phyloP scores from a whole-genome alignment of 1,139 yeast genomes.

The Suhomyces maxii region DNA sequence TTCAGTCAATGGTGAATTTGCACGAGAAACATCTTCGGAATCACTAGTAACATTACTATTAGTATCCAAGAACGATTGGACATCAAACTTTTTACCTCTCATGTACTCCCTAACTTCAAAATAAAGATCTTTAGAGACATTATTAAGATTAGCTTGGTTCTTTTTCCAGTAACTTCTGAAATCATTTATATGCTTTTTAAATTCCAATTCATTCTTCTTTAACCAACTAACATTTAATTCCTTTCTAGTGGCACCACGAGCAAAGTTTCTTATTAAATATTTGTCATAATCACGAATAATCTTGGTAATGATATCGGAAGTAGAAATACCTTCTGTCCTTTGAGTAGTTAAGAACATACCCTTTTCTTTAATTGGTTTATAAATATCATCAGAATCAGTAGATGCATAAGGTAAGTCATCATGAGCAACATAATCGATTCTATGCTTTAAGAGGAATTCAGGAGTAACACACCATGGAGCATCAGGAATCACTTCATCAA shows the following conservation, averaged over 20 bases:
- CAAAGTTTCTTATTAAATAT: conserved; percentile 93
- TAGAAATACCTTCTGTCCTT: conserved; percentile 93
- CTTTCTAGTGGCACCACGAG: conserved; percentile 95
- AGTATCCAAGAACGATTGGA: conserved; percentile 31
- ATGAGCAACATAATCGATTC: conserved; percentile 95
- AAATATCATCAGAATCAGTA: conserved; percentile 83
- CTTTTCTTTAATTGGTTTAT: conserved; percentile 82
- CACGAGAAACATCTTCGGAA: conserved; percentile 32
- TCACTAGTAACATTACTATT: conserved; percentile 25
- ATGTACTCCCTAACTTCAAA: conserved; percentile 79
- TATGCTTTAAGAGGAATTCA: conserved; percentile 73
- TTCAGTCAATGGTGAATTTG: conserved; percentile 55
- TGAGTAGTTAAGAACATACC: conserved; percentile 95
- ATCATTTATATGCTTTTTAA: conserved; percentile 85
- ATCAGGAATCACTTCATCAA: conserved; percentile 88
- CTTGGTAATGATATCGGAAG: conserved; percentile 93
- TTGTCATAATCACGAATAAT: conserved; percentile 95
- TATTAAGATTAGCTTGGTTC: conserved; percentile 67
- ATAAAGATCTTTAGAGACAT: conserved; percentile 77
- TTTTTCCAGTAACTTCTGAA: conserved; percentile 83
- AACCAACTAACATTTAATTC: conserved; percentile 96
- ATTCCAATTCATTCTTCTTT: conserved; percentile 91
- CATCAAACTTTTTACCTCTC: conserved; percentile 51
- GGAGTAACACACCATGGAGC: conserved; percentile 97
- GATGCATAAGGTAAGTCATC: conserved; percentile 95